A percentile compares a stretch with the other conserved stretches of the same genome.
Conservation (phyloP, 768 basidiomycete species). For the Suillus spraguei region DNA sequence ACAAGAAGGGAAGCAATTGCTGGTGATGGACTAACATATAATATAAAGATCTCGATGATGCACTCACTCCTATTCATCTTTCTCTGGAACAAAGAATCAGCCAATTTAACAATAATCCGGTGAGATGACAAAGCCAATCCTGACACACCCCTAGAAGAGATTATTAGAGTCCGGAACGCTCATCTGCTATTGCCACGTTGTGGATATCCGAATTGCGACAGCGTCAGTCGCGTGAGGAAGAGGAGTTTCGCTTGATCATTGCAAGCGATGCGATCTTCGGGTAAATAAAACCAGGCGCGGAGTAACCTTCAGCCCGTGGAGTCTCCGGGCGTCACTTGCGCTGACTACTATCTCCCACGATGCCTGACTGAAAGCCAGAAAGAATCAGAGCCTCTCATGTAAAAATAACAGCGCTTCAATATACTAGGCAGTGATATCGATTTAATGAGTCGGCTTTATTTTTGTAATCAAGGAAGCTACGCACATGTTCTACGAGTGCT, state of each 20-base stretch:
- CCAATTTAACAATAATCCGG: neutral
- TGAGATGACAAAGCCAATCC: neutral
- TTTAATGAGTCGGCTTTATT: neutral
- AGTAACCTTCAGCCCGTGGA: neutral
- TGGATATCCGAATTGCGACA: neutral
- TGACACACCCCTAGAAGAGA: too few species aligned
- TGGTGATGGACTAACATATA: neutral
- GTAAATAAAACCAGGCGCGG: neutral
- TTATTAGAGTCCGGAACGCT: too few species aligned
- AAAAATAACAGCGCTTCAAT: too few species aligned
- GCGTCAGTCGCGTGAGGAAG: neutral
- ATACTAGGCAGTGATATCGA: neutral
- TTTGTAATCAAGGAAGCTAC: neutral
- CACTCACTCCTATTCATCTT: neutral
- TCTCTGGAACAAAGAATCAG: neutral
- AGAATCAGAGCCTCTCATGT: too few species aligned
- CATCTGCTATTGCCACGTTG: neutral
- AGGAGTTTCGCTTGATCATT: neutral
- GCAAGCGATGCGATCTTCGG: neutral
- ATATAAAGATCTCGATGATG: neutral
- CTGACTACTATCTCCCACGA: too few species aligned
- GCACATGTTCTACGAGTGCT: neutral
- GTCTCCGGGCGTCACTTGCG: neutral
- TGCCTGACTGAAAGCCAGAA: too few species aligned
- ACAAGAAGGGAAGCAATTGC: neutral